Evolutionary conservation across 306 rosid genomes (phyloP), one percentile per base, ranked within the genome.

Genomic region (Acacia crassicarpa): DNA sequence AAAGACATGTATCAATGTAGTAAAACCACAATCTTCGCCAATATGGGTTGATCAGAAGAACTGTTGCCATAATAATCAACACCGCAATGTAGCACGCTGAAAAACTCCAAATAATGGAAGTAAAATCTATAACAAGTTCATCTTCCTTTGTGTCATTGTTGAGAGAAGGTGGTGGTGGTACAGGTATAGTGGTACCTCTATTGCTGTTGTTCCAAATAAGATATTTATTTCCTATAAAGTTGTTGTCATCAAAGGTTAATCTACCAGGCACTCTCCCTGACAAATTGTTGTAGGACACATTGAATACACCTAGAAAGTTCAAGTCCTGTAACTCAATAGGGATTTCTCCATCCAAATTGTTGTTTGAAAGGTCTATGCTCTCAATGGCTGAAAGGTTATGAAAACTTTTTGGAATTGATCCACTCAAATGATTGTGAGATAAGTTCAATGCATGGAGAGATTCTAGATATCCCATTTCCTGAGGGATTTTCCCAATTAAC

Each of bases 381-480:
- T 68, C 74, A 19, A 68, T 67, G 7, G 0, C 16, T 35, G 3
- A 2, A 17, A 67, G 73, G 3, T 35, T 19, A 3, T 38, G 46
- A 22, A 67, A 67, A 67, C 72, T 67, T 67, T 19, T 3, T 9
- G 73, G 73, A 9, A 67, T 67, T 12, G 49, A 67, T 17, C 73
- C 73, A 40, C 20, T 35, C 30, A 67, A 20, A 68, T 40, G 3
- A 27, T 75, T 75, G 62, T 67, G 54, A 3, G 84, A 82, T 14
- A 82, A 53, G 45, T 81, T 81, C 23, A 82, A 17, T 8, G 76
- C 76, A 54, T 0, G 70, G 51, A 82, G 78, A 4, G 6, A 40
- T 23, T 9, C 0, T 8, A 68, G 8, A 23, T 48, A 1, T 27
- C 85, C 85, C 1, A 82, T 16, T 7, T 75, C 49, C 0, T 11